Base-by-base conservation (phyloP, 257 asterid genomes). In the Rhazya stricta region DNA sequence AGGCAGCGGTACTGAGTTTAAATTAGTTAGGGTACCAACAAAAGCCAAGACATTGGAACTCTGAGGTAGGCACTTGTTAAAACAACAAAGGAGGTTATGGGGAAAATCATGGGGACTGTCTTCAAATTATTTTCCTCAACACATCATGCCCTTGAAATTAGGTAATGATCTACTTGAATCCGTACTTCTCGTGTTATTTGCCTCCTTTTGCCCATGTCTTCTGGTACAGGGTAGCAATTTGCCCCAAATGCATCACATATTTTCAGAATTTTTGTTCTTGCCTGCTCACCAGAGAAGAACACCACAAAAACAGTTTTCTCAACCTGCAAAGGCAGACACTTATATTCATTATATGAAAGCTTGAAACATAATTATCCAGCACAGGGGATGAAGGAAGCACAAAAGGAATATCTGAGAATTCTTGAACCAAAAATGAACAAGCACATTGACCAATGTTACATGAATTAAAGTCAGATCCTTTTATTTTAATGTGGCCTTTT, bases 281-380 rank as follows among this genome's bases (percentile, higher is more conserved):
- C 99, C 80, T 93, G 99, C 88, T 93, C 99, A 15, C 99, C 97
- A 53, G 99, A 95, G 93, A 91, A 95, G 95, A 93, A 95, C 69
- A 93, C 96, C 74, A 95, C 89, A 84, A 95, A 95, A 77, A 95
- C 89, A 76, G 84, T 86, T 85, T 95, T 92, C 90, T 91, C 98
- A 73, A 92, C 96, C 99, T 95, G 94, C 88, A 91, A 74, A 82
- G 76, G 42, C 63, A 87, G 81, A 19, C 53, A 39, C 74, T 57
- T 30, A 76, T 37, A 67, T 69, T 67, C 83, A 77, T 65, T 56
- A 25, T 48, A 69, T 53, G 53, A 76, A 51, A 79, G 63, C 56
- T 76, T 53, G 56, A 50, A 36, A 36, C n/a, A 43, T 19, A 30
- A 36, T 62, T 54, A 73, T 68, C 63, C 68, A 77, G 71, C 50